Evolutionary conservation across 768 basidiomycete genomes (phyloP).

Genomic region (Bullera alba): DNA sequence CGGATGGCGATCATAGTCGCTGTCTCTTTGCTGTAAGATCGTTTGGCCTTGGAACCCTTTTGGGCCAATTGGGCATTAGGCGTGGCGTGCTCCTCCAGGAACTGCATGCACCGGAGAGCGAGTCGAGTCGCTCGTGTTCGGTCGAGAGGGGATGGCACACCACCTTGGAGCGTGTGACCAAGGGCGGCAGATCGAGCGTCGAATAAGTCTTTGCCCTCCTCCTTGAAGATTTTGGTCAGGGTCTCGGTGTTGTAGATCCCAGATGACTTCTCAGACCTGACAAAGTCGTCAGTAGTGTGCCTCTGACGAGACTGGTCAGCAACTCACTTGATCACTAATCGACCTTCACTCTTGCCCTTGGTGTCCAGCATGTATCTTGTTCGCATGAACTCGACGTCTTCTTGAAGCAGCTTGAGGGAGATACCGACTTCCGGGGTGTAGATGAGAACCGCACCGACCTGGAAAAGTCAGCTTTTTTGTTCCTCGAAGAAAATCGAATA

Average conservation of each 20-base stretch:
- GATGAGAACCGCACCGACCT: constrained; percentile 86
- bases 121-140: constrained; percentile 84
- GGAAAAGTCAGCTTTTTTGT: not conserved
- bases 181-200: constrained; percentile 93
- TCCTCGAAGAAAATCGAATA: not conserved
- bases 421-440: constrained; percentile 93
- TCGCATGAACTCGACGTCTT: constrained; percentile 82
- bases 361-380: constrained; percentile 75
- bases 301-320: not conserved
- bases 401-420: constrained; percentile 66
- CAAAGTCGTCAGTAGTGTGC: not conserved
- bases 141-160: constrained; percentile 89
- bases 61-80: constrained; percentile 49
- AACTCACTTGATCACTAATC: constrained; percentile 79
- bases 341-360: constrained; percentile 84
- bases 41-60: constrained; percentile 50
- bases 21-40: constrained; percentile 21
- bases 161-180: constrained; percentile 94
- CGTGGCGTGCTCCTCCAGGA: constrained; percentile 76
- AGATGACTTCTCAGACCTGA: constrained; percentile 78
- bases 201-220: constrained; percentile 86
- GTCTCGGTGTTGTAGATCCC: constrained; percentile 83
- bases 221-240: constrained; percentile 86
- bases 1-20: constrained; percentile 91
- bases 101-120: constrained; percentile 85